Evolutionary conservation across 129 eudicot genomes (phyloP), one percentile per base, ranked within the genome.

Genomic region (Arctium lappa): DNA sequence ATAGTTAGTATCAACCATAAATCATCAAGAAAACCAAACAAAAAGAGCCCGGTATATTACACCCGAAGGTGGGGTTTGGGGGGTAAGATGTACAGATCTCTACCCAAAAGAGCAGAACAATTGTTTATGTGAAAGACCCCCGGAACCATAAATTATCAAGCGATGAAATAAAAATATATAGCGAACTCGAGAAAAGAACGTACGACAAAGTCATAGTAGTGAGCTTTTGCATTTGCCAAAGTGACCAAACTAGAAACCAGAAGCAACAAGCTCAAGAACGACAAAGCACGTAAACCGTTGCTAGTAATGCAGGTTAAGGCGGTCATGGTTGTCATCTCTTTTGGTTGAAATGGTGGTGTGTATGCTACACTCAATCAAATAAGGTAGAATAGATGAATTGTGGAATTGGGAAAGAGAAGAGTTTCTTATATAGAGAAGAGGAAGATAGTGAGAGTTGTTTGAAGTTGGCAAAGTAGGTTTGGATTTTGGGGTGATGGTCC

Each of bases 401-500:
- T 86, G 90, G 83, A 78, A 79, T 78, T 30, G 36, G 79, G 80
- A 66, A 75, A 76, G 83, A 82, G 44, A 38, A 12, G 85, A 75
- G 82, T 83, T 80, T 16, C 74, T 89, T 86, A 78, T 90, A 88
- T 92, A 92, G 86, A 38, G 86, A 73, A 80, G 86, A 83, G 15
- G 69, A 36, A 76, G 85, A 85, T 80, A 60, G 85, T 46, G 71
- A 72, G 91, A 88, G 89, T 84, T 79, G 90, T 86, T 89, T 88
- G 81, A 86, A 91, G 91, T 94, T 81, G 97, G 95, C 95, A 80
- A 91, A 89, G 92, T 94, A 90, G 97, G 95, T 94, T 90, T 85
- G 84, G 87, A 82, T 65, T 79, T 87, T 82, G 87, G 79, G 81
- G 76, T 79, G 78, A 73, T 69, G 84, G 90, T 85, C 87, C 72